Base-by-base conservation (phyloP, 129 eudicot species). In the Ambrosia artemisiifolia region DNA sequence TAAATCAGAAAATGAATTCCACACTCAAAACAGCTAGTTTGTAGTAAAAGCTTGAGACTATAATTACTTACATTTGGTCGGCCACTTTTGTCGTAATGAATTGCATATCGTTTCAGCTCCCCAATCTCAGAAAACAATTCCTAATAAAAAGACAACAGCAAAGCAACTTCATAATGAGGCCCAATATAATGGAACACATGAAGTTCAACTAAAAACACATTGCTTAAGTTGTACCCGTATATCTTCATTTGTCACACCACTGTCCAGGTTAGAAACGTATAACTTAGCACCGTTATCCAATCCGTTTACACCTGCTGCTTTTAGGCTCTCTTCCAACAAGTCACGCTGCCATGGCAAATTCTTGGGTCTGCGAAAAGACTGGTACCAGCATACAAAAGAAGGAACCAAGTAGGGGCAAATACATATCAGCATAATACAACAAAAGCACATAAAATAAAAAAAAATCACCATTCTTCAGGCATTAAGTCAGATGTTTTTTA, bases 101-200 rank as follows among this genome's bases (percentile, higher is more conserved):
- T 76, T n/a, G 92, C 98, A 75, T 85, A 94, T 68, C 97, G 85
- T 72, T 81, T 81, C 79, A 94, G 94, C 79, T 94, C 98, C 63
- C 98, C 98, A 19, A 94, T 84, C 67, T 90, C 96, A 74, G 93
- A 90, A 65, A 94, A 94, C 48, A 94, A 87, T 71, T 88, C 96
- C 98, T 94, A 85, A 81, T 63, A 71, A 80, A 82, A 30, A 84
- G 73, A 18, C 56, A 67, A 69, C 42, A 73, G 69, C 75, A 70
- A 80, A 71, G 61, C 68, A 76, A 20, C 62, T 59, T 80, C 67
- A 70, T 54, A 33, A 83, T 63, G 70, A 50, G 63, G 70, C 35
- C 67, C 76, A 64, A 11, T 47, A 19, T 36, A 55, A 59, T 11
- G 55, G 28, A 36, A 38, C 12, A 30, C 50, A 63, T 47, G 63